Evolutionary conservation across 345 rosid species (phyloP).

Genomic region (Eucalyptus virginea): DNA sequence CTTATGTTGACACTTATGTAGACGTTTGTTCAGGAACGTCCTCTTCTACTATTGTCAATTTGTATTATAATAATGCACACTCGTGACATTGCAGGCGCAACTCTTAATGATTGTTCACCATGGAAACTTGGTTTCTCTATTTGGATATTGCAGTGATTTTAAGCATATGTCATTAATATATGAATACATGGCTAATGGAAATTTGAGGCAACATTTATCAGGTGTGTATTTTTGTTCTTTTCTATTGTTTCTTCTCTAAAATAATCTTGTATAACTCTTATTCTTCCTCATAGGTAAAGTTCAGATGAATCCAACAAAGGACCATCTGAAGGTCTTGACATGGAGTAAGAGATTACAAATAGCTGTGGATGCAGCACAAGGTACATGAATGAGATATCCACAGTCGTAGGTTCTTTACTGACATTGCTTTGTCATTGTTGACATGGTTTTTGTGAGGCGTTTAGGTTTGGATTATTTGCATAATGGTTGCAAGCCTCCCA

Average conservation of each 20-base stretch:
- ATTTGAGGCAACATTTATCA: slow-evolving; percentile 8
- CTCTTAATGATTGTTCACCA: slow-evolving; percentile 16
- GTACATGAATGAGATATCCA: not conserved
- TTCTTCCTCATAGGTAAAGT: too few species aligned
- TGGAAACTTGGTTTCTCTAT: slow-evolving; percentile 6
- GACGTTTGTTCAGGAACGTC: rapidly evolving
- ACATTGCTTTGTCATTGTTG: not conserved
- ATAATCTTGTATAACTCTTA: not conserved
- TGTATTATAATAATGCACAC: too few species aligned
- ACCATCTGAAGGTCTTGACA: not conserved
- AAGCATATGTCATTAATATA: slow-evolving; percentile 5
- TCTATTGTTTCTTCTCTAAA: not conserved
- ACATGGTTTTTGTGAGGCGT: not conserved
- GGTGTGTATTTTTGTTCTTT: not conserved
- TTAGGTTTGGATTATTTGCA: slow-evolving; percentile 23
- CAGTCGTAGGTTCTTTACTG: not conserved
- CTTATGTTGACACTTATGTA: too few species aligned
- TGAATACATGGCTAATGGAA: slow-evolving; percentile 26
- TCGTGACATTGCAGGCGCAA: not conserved
- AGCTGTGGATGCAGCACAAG: slow-evolving; percentile 31
- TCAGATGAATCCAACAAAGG: not conserved
- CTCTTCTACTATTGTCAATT: too few species aligned
- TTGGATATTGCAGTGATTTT: slow-evolving; percentile 16
- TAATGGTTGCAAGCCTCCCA: slow-evolving; percentile 16
- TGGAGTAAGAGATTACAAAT: slow-evolving; percentile 15